Conservation (phyloP, 176 grass and related monocot genomes). For the Lolium multiflorum region DNA sequence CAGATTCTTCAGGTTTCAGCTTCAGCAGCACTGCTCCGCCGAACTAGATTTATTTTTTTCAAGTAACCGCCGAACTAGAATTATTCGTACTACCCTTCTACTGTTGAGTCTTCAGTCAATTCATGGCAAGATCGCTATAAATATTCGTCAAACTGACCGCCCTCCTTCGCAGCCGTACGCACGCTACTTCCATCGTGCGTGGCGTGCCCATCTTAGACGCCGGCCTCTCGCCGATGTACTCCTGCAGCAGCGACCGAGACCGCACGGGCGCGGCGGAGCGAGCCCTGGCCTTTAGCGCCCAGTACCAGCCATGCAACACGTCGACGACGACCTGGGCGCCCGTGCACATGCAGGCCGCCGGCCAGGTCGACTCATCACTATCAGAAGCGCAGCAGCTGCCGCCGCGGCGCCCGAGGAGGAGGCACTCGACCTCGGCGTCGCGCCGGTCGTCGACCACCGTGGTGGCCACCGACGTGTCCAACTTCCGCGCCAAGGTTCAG, state of each 20-base stretch:
- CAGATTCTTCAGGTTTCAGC: no score
- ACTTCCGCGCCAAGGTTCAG: constrained; percentile 97
- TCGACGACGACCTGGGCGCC: background rate
- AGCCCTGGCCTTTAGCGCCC: background rate
- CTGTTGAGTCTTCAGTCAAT: background rate
- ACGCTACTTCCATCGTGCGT: background rate
- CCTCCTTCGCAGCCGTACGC: background rate
- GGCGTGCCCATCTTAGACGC: background rate
- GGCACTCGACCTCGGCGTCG: constrained; percentile 7
- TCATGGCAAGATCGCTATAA: constrained; percentile 22
- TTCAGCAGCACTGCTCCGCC: no score
- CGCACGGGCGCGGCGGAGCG: background rate
- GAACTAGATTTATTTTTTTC: no score
- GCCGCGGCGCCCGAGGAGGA: constrained; percentile 38
- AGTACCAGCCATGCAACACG: constrained; percentile 31
- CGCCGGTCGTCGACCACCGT: constrained; percentile 55
- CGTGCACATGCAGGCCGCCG: no score
- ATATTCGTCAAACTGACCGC: background rate
- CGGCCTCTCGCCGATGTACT: constrained; percentile 35
- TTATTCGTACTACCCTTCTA: no score
- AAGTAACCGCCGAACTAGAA: no score
- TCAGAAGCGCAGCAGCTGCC: background rate
- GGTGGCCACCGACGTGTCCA: constrained; percentile 70
- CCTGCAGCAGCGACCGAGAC: constrained; percentile 32
- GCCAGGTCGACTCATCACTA: background rate